Evolutionary conservation across 2,329 filamentous ascomycete species (phyloP), one percentile per base, ranked within the genome.

Genomic region (Aspergillus pseudotamarii): DNA sequence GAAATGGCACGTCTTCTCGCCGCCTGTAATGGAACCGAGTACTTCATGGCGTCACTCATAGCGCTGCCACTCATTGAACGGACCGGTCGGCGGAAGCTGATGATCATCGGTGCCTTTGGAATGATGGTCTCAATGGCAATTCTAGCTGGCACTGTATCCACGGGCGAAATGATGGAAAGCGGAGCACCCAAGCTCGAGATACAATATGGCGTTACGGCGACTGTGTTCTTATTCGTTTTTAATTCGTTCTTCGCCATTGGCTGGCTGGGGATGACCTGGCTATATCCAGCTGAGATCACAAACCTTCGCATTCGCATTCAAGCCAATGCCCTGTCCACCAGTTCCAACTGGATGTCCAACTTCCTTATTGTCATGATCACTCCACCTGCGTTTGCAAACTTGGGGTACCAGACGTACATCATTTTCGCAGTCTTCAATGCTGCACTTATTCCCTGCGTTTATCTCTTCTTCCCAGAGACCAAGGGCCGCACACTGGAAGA

Each of bases 361-460:
- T 89, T 89, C 74, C 79, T 89, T 71, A 85, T 90, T 32, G 88
- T 90, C 57, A 88, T 89, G 83, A 85, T 90, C 57, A 88, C 87
- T 0, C 88, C 88, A 0, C 81, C 86, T 3, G 84, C 86, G 4
- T 86, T 89, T 65, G 75, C 77, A 8, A 84, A 80, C 61, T 86
- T 87, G 62, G 75, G 77, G 0, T 87, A 85, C 68, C 75, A 81
- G 64, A 87, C 85, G 3, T 88, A 86, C 71, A 80, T 85, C 54
- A 83, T 85, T 63, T 85, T 85, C 64, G 83, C 82, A 14, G 82
- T 83, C 26, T 86, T 80, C 66, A 86, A 86, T 68, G 82, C 82
- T 12, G 78, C 78, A 65, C 85, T 85, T 69, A 78, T 86, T 14
- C 84, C 85, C 0, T 79, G 81, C 11, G 82, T 85, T 50, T 88